Conservation (phyloP, 441 rosid genomes). For the Daphne laureola region DNA sequence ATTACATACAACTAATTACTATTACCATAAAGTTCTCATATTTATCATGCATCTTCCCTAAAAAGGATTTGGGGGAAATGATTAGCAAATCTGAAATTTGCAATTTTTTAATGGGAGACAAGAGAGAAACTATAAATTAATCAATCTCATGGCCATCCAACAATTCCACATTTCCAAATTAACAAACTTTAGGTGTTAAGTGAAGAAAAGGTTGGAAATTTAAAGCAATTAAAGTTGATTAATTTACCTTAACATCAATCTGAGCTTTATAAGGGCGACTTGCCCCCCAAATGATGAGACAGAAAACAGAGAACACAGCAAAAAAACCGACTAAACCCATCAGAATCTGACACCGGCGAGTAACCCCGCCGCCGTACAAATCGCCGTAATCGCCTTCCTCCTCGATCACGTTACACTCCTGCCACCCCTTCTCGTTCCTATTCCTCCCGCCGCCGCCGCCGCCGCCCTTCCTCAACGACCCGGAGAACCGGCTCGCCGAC, state of each 20-base stretch:
- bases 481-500: constrained; percentile 35
- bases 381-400: constrained; percentile 34
- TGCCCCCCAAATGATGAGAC: constrained; percentile 43
- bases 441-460: constrained; percentile 35
- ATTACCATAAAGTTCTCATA: no score
- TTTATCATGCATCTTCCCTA: no score
- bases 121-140: no score
- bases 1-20: no score
- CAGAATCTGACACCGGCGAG: constrained; percentile 35
- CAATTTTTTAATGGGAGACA: no score
- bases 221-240: no score
- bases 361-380: constrained; percentile 18
- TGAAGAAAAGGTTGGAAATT: no score
- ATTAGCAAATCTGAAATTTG: no score
- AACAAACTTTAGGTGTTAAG: no score
- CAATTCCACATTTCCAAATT: no score
- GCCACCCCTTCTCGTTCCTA: constrained; percentile 39
- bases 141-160: no score
- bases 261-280: constrained; percentile 32
- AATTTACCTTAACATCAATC: constrained; percentile 33
- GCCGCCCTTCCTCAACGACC: constrained; percentile 26
- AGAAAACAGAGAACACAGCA: constrained; percentile 25
- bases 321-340: constrained; percentile 25
- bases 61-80: no score
- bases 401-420: constrained; percentile 29